A percentile compares a stretch with the other conserved stretches of the same genome.
Conservation (phyloP, 2,329 filamentous ascomycete genomes). For the Aureobasidium sp. region DNA sequence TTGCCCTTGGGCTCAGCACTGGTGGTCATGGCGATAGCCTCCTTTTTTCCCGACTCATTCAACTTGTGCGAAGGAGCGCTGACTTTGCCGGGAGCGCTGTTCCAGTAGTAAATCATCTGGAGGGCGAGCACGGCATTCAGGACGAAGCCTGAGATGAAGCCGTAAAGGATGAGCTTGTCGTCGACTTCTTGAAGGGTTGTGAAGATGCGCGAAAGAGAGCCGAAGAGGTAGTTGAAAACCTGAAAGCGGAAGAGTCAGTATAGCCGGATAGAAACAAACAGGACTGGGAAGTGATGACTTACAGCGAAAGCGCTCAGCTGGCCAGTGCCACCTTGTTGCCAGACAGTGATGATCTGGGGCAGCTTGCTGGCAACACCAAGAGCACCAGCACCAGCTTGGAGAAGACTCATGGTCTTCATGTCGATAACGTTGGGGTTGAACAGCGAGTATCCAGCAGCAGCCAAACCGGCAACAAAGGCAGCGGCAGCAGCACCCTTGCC, state of each 20-base stretch:
- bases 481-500: constrained; percentile 62
- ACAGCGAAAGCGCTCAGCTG: constrained; percentile 96
- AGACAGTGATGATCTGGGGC: constrained; percentile 86
- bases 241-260: constrained; percentile 33
- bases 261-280: background rate
- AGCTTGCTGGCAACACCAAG: constrained; percentile 85
- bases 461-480: constrained; percentile 70
- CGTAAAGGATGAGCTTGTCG: constrained; percentile 91
- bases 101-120: constrained; percentile 98
- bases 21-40: constrained; percentile 23
- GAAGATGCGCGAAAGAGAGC: constrained; percentile 90
- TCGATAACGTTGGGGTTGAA: constrained; percentile 61
- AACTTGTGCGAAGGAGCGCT: constrained; percentile 31
- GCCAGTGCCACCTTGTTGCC: constrained; percentile 77
- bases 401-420: constrained; percentile 58
- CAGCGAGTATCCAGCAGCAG: constrained; percentile 60
- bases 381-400: constrained; percentile 78
- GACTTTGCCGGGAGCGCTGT: constrained; percentile 43
- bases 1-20: constrained; percentile 36
- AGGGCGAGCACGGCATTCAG: constrained; percentile 79
- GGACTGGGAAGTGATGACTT: constrained; percentile 37
- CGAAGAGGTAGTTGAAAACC: constrained; percentile 97
- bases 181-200: constrained; percentile 96
- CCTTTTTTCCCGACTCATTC: constrained; percentile 31
- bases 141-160: constrained; percentile 84